Conservation (phyloP, 2,329 filamentous ascomycete genomes). For the Rhynchosporium secalis region DNA sequence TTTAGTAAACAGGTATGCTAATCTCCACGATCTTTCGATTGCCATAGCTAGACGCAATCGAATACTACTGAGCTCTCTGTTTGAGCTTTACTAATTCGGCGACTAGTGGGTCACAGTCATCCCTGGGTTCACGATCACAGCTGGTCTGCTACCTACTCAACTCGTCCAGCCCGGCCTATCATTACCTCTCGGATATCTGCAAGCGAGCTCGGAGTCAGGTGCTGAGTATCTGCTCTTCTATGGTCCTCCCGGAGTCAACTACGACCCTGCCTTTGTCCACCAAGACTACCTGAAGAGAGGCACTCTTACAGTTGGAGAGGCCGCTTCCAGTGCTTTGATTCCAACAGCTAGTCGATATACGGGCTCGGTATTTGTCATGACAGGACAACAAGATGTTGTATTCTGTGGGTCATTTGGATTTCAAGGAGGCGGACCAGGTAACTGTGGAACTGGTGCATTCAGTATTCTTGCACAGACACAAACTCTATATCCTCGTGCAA, state of each 20-base stretch:
- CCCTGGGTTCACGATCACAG: conserved; percentile 20
- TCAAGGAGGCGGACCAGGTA: conserved; percentile 7
- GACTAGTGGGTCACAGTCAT: conserved; percentile 13
- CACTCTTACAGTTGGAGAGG: conserved; percentile 27
- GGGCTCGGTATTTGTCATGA: conserved; percentile 24
- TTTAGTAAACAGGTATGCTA: conserved; percentile 20
- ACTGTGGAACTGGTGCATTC: conserved; percentile 17
- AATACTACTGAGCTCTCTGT: background rate
- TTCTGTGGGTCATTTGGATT: conserved; percentile 26
- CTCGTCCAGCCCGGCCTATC: conserved; percentile 15
- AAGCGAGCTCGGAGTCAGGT: conserved; percentile 14
- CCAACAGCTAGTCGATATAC: conserved; percentile 19
- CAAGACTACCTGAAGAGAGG: conserved; percentile 22
- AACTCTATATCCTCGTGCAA: conserved; percentile 19
- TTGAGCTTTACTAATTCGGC: background rate
- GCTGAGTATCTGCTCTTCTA: conserved; percentile 23
- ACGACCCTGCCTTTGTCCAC: conserved; percentile 16
- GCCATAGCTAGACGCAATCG: background rate
- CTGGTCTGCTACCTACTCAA: conserved; percentile 21
- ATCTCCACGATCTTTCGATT: background rate
- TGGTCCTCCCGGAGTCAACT: conserved; percentile 18
- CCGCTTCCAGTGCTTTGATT: conserved; percentile 18
- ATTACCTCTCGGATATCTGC: conserved; percentile 24
- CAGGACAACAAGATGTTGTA: conserved; percentile 24
- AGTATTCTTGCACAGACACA: conserved; percentile 20